Percentiles rank a stretch among this genome's conserved stretches.
Conservation (phyloP, 371 early-diverging fungal genomes). For the Mucor indicus region DNA sequence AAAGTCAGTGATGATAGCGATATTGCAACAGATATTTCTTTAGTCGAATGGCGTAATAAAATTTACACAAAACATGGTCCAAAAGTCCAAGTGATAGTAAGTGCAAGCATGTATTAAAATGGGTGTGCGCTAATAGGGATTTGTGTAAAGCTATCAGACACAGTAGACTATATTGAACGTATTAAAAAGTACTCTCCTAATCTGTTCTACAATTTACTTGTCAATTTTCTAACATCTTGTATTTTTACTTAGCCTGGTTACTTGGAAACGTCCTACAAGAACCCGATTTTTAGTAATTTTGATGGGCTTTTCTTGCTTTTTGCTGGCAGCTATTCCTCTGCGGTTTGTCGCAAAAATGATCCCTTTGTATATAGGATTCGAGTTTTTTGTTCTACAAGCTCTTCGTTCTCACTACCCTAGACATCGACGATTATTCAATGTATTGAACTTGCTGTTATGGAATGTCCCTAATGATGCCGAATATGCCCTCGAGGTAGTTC, state of each 20-base stretch:
- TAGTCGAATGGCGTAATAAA: slow-evolving; percentile 39
- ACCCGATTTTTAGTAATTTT: slow-evolving; percentile 21
- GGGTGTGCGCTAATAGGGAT: neutral
- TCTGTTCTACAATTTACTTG: neutral
- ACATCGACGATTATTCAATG: slow-evolving; percentile 41
- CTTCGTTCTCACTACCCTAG: slow-evolving; percentile 44
- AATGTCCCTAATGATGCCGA: slow-evolving; percentile 46
- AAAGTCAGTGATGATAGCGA: slow-evolving; percentile 24
- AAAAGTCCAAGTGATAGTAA: slow-evolving; percentile 30
- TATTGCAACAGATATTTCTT: too few relatives aligned
- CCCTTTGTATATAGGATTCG: slow-evolving; percentile 34
- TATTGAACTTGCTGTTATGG: slow-evolving; percentile 43
- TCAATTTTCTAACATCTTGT: neutral
- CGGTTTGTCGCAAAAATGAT: slow-evolving; percentile 20
- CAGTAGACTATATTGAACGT: slow-evolving; percentile 35
- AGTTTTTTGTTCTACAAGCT: slow-evolving; percentile 39
- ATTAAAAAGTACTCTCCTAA: slow-evolving; percentile 26
- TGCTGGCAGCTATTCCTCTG: slow-evolving; percentile 17
- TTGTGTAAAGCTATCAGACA: slow-evolving; percentile 18
- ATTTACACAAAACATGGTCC: slow-evolving; percentile 35
- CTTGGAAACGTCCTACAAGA: slow-evolving; percentile 41
- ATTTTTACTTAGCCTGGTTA: slow-evolving; percentile 24
- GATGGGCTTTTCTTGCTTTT: slow-evolving; percentile 1
- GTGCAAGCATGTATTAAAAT: neutral
- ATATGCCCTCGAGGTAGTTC: slow-evolving; percentile 44